Evolutionary conservation across 805 yeast species (phyloP).

Genomic region (Yarrowia sp.): DNA sequence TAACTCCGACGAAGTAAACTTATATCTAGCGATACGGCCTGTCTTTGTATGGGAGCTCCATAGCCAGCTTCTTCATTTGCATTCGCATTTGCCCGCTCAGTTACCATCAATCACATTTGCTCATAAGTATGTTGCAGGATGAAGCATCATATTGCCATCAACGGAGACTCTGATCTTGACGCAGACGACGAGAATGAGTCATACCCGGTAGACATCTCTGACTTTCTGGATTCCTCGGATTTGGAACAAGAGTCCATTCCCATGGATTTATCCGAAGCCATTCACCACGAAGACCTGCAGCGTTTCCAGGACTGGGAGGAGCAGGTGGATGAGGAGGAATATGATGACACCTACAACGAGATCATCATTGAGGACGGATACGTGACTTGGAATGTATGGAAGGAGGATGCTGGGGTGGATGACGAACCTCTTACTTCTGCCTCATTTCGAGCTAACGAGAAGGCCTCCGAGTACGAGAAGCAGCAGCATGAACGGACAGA

Average conservation of each 20-base stretch:
- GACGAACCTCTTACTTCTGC: background rate
- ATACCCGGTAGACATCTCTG: background rate
- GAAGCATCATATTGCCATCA: constrained; percentile 4
- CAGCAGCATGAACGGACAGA: constrained; percentile 5
- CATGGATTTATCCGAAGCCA: constrained; percentile 2
- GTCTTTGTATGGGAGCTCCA: background rate
- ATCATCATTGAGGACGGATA: background rate
- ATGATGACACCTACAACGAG: constrained; percentile 12
- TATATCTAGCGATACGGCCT: background rate
- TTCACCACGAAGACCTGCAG: constrained; percentile 5
- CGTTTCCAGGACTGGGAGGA: constrained; percentile 3
- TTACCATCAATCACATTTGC: background rate
- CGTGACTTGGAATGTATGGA: constrained; percentile 9
- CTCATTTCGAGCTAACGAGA: background rate
- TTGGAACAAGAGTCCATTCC: constrained; percentile 13
- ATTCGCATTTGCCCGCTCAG: background rate
- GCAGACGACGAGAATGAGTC: constrained; percentile 14
- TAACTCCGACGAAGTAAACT: constrained; percentile 5
- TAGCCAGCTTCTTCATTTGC: background rate
- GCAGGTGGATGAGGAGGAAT: constrained; percentile 15
- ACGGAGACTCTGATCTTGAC: constrained; percentile 14
- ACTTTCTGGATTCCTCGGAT: constrained; percentile 7
- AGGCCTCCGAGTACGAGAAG: constrained; percentile 1
- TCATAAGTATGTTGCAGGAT: background rate
- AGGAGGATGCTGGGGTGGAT: background rate